These are phyloP conservation scores for Chrysanthemum lavandulifolium DNA, from an alignment of 129 eudicot genomes.

Conservation along the genomic window DNA sequence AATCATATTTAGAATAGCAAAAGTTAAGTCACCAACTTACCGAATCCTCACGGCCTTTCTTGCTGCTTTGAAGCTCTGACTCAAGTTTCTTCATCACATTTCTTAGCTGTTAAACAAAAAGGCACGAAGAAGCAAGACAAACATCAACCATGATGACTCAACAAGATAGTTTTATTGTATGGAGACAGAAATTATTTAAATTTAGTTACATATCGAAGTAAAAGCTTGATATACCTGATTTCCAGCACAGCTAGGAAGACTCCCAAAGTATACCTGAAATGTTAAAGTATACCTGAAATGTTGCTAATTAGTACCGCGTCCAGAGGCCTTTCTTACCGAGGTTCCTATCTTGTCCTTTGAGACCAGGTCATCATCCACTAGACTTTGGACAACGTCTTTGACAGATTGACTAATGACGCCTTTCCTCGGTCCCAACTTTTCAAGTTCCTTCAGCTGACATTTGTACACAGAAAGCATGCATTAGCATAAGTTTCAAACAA, in stretches of 20 bases:
- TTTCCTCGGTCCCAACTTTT: constrained; percentile 90
- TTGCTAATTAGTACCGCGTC: no score
- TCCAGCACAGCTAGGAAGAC: no score
- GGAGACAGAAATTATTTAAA: neutral
- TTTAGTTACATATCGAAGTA: constrained; percentile 1
- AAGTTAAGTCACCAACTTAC: constrained; percentile 8
- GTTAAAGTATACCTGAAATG: no score
- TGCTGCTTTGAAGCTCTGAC: no score
- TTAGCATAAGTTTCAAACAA: constrained; percentile 2
- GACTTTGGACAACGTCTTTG: constrained; percentile 85
- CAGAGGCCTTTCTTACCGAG: no score
- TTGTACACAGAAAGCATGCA: constrained; percentile 11
- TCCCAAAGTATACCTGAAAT: no score
- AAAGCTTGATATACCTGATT: constrained; percentile 55
- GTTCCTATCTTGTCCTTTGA: constrained; percentile 94
- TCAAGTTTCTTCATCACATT: no score
- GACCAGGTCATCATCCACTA: constrained; percentile 93
- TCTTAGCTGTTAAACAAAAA: constrained; percentile 54
- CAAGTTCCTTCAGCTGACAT: constrained; percentile 95
- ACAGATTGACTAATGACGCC: constrained; percentile 93
- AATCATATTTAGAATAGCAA: neutral
- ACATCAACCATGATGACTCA: neutral
- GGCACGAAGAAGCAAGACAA: neutral
- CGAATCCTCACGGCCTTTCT: no score
- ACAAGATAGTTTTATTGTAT: neutral